Base-by-base conservation (phyloP, 108 stramenopile species). In the Skeletonema costatum region DNA sequence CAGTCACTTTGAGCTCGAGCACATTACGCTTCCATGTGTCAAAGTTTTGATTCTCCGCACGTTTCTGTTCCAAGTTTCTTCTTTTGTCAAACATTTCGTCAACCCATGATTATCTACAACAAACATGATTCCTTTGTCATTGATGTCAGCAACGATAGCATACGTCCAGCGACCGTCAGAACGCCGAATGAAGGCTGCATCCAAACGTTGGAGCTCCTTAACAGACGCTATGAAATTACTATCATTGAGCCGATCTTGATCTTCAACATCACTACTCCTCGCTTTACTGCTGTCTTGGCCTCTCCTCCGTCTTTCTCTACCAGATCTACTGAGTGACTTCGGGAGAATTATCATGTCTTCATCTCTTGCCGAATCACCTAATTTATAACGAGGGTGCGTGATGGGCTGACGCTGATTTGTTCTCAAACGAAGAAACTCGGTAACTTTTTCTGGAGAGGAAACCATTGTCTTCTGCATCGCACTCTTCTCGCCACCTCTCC, bases 91-190 rank as follows among this genome's bases (percentile, higher is more conserved):
- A 41, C 64, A 46, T 63, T 82, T 82, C 1, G 81, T 82, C 25
- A 74, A 75, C 32, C 81, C 81, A 13, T 70, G 51, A 21, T 51
- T 39, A 62, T 82, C 75, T 6, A 82, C 74, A 39, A 69, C 73
- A 74, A 82, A 82, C 39, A 46, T 42, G n/a, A 82, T 82, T 6
- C 64, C 32, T 51, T 74, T 33, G 53, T 59, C 51, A 16, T 70
- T 60, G 13, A 68, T 73, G 56, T 82, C 58, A 3, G 70, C 64
- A 30, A 66, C 74, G 1, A 82, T 32, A 30, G 81, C 81, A 67
- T 82, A 82, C 9, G 81, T 82, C 81, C 81, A 82, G 6, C 51
- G 59, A 51, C 81, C 81, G 70, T 82, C 70, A 5, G 81, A 75
- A 32, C 81, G 63, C 16, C 81, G 60, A 29, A 82, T 74, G 42